Evolutionary conservation across 148 eudicot genomes (phyloP), one percentile per base, ranked within the genome.

Genomic region (Heliosperma pusillum): DNA sequence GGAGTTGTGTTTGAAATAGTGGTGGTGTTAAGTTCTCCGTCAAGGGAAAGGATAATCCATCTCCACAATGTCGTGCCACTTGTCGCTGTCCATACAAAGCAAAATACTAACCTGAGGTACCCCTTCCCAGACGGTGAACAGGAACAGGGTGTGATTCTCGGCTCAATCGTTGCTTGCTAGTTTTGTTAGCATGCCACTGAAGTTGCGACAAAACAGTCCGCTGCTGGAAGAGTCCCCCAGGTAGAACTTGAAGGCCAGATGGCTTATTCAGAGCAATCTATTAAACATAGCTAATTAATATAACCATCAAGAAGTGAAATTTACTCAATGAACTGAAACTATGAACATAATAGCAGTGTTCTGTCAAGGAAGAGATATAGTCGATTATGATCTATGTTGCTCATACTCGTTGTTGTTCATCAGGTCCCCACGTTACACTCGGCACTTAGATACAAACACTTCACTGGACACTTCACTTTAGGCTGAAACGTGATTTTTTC

Each of bases 181-280:
- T 76, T 56, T 74, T 81, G 55, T 80, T 76, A 62, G 87, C 71
- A 80, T 66, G 87, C 93, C 96, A 78, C 74, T 87, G 93, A 61
- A 91, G 92, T 76, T 91, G 97, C 63, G 89, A 90, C 83, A 94
- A 81, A 77, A 91, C 93, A 79, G 98, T 94, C 50, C 93, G 96
- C 75, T 91, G 98, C 86, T 94, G 98, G 81, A 91, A 94, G 74
- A 91, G 84, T 70, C 98, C 97, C 80, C 98, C 98, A 73, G 97
- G 89, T 71, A 91, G 77, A 77, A 94, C 97, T 92, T 90, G 97
- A 80, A 92, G 80, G 52, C 97, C 95, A 25, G 95, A 87, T 61
- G 95, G 97, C 82, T 92, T 92, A 86, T 90, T 86, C 24, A 92
- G 64, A 75, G 91, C 93, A 83, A 92, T 86, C 97, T 92, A 85